phyloP scores from a whole-genome alignment of 1,284 basidiomycete genomes.

The Heliocybe sulcata region DNA sequence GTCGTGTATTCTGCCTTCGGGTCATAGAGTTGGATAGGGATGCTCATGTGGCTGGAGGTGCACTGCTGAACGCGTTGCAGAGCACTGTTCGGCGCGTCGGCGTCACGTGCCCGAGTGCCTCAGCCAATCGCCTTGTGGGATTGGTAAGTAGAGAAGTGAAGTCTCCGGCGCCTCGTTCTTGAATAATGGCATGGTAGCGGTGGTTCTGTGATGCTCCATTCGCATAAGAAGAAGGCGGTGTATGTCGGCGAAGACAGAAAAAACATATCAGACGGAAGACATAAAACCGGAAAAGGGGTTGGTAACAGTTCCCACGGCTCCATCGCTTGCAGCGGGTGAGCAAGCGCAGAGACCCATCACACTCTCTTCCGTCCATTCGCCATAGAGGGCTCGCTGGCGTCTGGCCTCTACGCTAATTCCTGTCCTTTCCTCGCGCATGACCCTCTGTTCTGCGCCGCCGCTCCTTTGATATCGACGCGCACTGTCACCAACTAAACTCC shows the following conservation, averaged over 20 bases:
- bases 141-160: too few species aligned
- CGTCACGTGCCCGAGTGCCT: not conserved
- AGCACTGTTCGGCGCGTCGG: not conserved
- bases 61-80: not conserved
- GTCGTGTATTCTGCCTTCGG: constrained; percentile 13
- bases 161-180: too few species aligned
- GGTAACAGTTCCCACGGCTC: not conserved
- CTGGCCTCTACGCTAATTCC: not conserved
- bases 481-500: not conserved
- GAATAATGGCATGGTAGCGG: not conserved
- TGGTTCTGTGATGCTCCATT: not conserved
- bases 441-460: not conserved
- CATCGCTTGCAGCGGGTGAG: not conserved
- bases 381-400: not conserved
- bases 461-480: not conserved
- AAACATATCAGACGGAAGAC: not conserved
- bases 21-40: constrained; percentile 21
- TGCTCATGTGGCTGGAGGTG: not conserved
- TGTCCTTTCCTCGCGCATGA: constrained; percentile 1
- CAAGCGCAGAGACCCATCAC: not conserved
- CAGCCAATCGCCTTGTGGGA: not conserved
- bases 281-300: not conserved
- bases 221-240: not conserved
- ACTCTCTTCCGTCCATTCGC: not conserved
- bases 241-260: not conserved